Conservation (phyloP, 768 basidiomycete species). For the Rhodotorula kratochvilovae region DNA sequence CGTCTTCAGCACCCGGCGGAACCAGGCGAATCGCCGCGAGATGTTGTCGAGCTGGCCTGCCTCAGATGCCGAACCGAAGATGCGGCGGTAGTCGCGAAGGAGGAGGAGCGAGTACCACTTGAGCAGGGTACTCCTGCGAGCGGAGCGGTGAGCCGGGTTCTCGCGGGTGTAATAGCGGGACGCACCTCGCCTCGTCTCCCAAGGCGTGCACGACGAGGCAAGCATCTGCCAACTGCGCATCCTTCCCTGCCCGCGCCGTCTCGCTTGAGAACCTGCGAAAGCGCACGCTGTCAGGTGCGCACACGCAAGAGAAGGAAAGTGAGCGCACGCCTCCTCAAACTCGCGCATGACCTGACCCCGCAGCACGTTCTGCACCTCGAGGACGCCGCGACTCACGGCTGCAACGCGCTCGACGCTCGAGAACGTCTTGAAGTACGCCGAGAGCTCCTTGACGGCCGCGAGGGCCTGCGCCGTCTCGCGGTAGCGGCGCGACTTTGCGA, state of each 20-base stretch:
- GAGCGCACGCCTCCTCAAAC: conserved; percentile 58
- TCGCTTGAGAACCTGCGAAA: conserved; percentile 26
- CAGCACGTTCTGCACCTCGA: conserved; percentile 77
- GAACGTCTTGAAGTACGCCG: conserved; percentile 72
- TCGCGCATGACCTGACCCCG: conserved; percentile 76
- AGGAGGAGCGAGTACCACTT: conserved; percentile 85
- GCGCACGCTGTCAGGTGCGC: too few species aligned
- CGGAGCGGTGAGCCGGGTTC: not conserved
- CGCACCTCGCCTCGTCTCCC: conserved; percentile 69
- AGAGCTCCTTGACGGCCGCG: conserved; percentile 84
- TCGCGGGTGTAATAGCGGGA: not conserved
- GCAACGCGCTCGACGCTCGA: conserved; percentile 70
- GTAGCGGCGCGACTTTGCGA: conserved; percentile 51
- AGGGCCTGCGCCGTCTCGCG: conserved; percentile 77
- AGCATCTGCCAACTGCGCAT: conserved; percentile 57
- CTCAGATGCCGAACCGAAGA: conserved; percentile 88
- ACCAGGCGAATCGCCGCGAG: conserved; percentile 90
- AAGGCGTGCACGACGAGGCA: conserved; percentile 85
- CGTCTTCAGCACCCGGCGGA: conserved; percentile 71
- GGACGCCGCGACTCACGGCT: conserved; percentile 70
- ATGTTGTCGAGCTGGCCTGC: conserved; percentile 93
- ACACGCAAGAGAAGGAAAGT: not conserved
- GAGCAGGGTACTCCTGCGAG: conserved; percentile 59
- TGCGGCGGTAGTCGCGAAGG: conserved; percentile 89
- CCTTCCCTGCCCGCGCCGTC: conserved; percentile 22